phyloP scores from a whole-genome alignment of 257 asterid species.

The Solanum virginianum region DNA sequence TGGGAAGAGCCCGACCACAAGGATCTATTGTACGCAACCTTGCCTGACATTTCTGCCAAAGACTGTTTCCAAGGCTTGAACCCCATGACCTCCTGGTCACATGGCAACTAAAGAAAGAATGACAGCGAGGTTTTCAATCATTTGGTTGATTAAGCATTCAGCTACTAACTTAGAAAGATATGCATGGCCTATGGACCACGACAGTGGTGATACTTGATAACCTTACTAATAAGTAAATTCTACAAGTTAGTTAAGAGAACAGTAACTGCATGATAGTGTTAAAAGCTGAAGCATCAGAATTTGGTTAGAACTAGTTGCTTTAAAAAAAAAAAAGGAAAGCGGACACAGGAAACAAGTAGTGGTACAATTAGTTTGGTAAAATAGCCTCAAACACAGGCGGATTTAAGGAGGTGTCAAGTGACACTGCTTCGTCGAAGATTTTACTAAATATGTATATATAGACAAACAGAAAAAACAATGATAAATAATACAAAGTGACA shows the following conservation, averaged over 20 bases:
- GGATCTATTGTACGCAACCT: too few species aligned
- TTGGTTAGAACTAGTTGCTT: neutral
- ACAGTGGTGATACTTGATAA: neutral
- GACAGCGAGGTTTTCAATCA: neutral
- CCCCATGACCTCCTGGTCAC: too few species aligned
- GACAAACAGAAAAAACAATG: too few species aligned
- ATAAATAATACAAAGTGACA: too few species aligned
- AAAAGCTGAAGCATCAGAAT: neutral
- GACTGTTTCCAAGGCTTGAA: too few species aligned
- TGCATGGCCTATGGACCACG: neutral
- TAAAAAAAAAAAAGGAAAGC: neutral
- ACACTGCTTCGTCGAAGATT: too few species aligned
- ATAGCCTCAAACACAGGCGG: neutral
- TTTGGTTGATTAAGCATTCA: neutral
- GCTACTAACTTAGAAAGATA: neutral
- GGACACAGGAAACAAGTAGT: neutral
- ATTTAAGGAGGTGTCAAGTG: too few species aligned
- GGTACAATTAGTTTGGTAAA: neutral
- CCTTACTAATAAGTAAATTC: neutral
- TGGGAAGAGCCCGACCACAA: too few species aligned
- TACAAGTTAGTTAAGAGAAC: neutral
- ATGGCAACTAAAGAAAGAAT: neutral
- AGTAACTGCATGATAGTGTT: neutral
- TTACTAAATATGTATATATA: too few species aligned
- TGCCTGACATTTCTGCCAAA: too few species aligned